A percentile compares a stretch with the other conserved stretches of the same genome.
Conservation (phyloP, 2,329 filamentous ascomycete genomes). For the Aspergillus chevalieri region DNA sequence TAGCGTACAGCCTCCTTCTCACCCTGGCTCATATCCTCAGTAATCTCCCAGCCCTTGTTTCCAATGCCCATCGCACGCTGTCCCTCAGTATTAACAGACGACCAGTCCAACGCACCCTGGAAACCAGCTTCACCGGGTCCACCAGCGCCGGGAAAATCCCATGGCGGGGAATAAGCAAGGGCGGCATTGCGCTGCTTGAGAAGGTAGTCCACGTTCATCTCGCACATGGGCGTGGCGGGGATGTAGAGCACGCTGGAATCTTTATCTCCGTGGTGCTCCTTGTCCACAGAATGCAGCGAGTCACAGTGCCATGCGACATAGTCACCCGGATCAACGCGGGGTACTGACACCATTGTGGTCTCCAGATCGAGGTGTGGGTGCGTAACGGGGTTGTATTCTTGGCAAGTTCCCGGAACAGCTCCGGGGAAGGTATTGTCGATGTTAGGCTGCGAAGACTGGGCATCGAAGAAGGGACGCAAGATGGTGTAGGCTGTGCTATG, state of each 20-base stretch:
- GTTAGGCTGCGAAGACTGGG: conserved; percentile 39
- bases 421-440: conserved; percentile 56
- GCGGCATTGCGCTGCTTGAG: conserved; percentile 66
- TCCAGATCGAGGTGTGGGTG: conserved; percentile 66
- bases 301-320: conserved; percentile 79
- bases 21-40: conserved; percentile 42
- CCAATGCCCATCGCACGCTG: conserved; percentile 52
- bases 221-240: conserved; percentile 74
- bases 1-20: conserved; percentile 47
- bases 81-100: conserved; percentile 40
- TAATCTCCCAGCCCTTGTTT: conserved; percentile 44
- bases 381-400: conserved; percentile 58
- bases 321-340: conserved; percentile 63
- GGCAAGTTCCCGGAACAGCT: conserved; percentile 60
- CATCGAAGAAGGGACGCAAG: conserved; percentile 74
- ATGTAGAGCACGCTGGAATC: conserved; percentile 89
- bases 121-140: conserved; percentile 38
- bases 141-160: conserved; percentile 61
- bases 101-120: conserved; percentile 34
- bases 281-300: conserved; percentile 75
- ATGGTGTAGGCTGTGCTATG: conserved; percentile 74
- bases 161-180: conserved; percentile 58
- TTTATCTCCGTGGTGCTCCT: conserved; percentile 60
- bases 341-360: conserved; percentile 65
- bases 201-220: conserved; percentile 66